Percentiles rank a stretch among this genome's conserved stretches.
phyloP scores from a whole-genome alignment of 495 filamentous ascomycete species.

The Saxispiralis lemnorum region DNA sequence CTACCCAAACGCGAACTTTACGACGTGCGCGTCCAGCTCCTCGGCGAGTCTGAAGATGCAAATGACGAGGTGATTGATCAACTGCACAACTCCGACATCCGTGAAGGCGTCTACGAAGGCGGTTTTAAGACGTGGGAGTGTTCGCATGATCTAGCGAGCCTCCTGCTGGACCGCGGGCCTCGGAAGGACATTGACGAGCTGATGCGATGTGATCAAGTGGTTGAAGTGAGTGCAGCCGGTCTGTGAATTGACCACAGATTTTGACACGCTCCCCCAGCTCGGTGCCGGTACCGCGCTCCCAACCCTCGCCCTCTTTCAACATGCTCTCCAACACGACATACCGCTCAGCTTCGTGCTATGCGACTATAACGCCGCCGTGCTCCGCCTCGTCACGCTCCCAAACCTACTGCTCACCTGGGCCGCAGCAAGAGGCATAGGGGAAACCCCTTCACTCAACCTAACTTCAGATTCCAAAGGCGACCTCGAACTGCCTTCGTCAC shows the following conservation, averaged over 20 bases:
- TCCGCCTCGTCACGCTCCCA: constrained; percentile 72
- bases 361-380: constrained; percentile 77
- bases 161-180: constrained; percentile 31
- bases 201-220: constrained; percentile 33
- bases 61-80: constrained; percentile 27
- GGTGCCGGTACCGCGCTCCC: constrained; percentile 86
- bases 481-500: constrained; percentile 49
- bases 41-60: constrained; percentile 51
- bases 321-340: constrained; percentile 33
- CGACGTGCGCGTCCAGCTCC: constrained; percentile 83
- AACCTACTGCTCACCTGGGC: constrained; percentile 77
- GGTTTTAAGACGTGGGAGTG: constrained; percentile 99
- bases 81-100: constrained; percentile 67
- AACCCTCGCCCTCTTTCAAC: constrained; percentile 56
- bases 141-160: constrained; percentile 65
- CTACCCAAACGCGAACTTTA: constrained; percentile 79
- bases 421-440: constrained; percentile 23
- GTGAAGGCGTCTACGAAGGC: constrained; percentile 82
- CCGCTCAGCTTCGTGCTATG: constrained; percentile 50
- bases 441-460: constrained; percentile 10
- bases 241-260: background rate
- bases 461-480: constrained; percentile 35
- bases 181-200: constrained; percentile 24
- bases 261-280: constrained; percentile 34
- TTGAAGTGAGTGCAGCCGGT: constrained; percentile 48